Conservation (phyloP, 202 grass and related monocot genomes). For the Setaria viridis region DNA sequence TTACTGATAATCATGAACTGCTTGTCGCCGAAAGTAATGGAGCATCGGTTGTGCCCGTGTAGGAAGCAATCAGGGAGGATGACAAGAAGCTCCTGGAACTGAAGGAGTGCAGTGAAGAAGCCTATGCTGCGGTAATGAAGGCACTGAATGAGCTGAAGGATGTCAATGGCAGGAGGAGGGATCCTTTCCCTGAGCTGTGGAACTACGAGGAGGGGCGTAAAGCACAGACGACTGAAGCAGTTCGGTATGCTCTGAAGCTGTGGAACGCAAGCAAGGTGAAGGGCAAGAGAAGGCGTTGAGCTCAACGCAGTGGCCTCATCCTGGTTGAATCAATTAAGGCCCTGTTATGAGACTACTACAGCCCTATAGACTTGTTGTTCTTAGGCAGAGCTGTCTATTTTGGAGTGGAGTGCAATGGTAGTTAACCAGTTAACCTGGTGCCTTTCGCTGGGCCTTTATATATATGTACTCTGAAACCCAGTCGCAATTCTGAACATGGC, state of each 20-base stretch:
- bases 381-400: not conserved
- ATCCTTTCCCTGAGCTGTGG: constrained; percentile 57
- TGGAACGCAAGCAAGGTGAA: not conserved
- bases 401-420: not conserved
- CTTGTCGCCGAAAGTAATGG: not conserved
- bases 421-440: not conserved
- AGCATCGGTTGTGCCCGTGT: not conserved
- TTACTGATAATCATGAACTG: not conserved
- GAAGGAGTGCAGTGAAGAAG: constrained; percentile 45
- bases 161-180: not conserved
- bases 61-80: constrained; percentile 62
- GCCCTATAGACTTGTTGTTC: not conserved
- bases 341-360: not conserved
- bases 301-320: not conserved
- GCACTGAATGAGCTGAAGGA: constrained; percentile 51
- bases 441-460: not conserved
- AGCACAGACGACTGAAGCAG: constrained; percentile 1
- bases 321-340: not conserved
- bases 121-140: constrained; percentile 54
- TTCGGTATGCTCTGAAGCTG: constrained; percentile 8
- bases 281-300: constrained; percentile 22
- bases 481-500: not conserved
- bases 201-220: constrained; percentile 40
- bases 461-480: not conserved
- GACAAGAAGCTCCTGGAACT: constrained; percentile 58